These are phyloP conservation scores for Phoma sp. DNA, from an alignment of 2,329 filamentous ascomycete species.

Conservation along the genomic window DNA sequence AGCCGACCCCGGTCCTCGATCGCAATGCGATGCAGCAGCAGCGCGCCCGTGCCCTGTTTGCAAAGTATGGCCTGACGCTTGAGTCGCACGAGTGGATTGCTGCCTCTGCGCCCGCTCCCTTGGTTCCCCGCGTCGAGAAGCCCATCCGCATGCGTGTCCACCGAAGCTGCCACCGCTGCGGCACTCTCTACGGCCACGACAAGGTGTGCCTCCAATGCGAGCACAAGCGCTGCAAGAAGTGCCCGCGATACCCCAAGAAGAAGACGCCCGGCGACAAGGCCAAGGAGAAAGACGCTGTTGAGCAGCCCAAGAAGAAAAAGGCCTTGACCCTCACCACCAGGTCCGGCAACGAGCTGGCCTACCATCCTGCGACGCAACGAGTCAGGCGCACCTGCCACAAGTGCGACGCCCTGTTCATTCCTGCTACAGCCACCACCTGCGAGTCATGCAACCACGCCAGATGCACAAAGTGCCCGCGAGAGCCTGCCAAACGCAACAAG, in stretches of 20 bases:
- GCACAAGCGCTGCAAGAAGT: constrained; percentile 82
- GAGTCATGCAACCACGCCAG: constrained; percentile 73
- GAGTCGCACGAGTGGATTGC: constrained; percentile 50
- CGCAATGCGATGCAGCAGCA: constrained; percentile 49
- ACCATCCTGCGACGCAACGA: constrained; percentile 74
- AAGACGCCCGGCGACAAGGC: constrained; percentile 55
- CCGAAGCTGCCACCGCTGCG: constrained; percentile 82
- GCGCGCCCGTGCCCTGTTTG: constrained; percentile 51
- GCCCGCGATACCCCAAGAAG: constrained; percentile 75
- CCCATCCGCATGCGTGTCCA: constrained; percentile 80
- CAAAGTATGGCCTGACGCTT: constrained; percentile 53
- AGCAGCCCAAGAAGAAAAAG: constrained; percentile 59
- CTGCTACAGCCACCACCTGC: constrained; percentile 65
- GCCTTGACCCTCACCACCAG: constrained; percentile 69
- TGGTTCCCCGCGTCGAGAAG: constrained; percentile 70
- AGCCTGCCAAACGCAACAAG: constrained; percentile 75
- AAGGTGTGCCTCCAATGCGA: constrained; percentile 79
- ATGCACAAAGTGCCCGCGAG: constrained; percentile 81
- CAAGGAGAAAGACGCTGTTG: constrained; percentile 45
- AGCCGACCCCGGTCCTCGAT: constrained; percentile 27
- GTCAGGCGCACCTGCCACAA: constrained; percentile 79
- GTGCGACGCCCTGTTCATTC: constrained; percentile 69
- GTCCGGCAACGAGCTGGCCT: constrained; percentile 72
- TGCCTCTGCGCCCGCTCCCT: constrained; percentile 31
- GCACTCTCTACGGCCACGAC: constrained; percentile 73